phyloP scores from a whole-genome alignment of 441 rosid species.

The Rhodomyrtus psidioides region DNA sequence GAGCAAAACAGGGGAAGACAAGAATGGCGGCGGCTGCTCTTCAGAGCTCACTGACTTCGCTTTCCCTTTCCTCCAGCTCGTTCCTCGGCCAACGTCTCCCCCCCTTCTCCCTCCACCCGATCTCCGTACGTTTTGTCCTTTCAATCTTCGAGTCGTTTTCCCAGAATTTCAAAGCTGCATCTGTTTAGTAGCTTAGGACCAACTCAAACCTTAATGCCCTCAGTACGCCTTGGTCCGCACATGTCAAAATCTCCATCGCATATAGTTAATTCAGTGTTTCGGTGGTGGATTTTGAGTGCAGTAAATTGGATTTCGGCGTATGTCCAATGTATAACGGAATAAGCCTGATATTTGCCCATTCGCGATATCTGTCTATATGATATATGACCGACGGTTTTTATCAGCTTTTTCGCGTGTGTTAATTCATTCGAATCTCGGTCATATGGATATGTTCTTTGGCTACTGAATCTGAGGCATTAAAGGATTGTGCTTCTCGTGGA shows the following conservation, averaged over 20 bases:
- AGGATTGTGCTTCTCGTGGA: background rate
- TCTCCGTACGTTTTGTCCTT: constrained; percentile 27
- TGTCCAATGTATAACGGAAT: background rate
- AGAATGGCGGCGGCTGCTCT: constrained; percentile 68
- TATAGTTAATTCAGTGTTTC: background rate
- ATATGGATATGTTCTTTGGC: background rate
- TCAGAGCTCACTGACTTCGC: constrained; percentile 63
- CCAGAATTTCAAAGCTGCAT: background rate
- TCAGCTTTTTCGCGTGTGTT: background rate
- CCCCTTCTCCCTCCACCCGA: constrained; percentile 25
- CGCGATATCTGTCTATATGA: background rate
- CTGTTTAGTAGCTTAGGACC: background rate
- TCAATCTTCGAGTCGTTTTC: background rate
- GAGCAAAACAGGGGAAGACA: constrained; percentile 12
- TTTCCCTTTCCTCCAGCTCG: constrained; percentile 58
- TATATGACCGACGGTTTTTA: background rate
- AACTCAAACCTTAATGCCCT: background rate
- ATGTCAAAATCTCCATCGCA: background rate
- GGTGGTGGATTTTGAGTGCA: background rate
- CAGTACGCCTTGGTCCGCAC: background rate
- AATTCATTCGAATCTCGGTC: background rate
- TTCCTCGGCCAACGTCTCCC: constrained; percentile 70
- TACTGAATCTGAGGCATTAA: background rate
- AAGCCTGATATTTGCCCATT: background rate
- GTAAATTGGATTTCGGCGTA: background rate